Percentiles rank a stretch among this genome's conserved stretches.
These are phyloP conservation scores for Claviceps quebecensis DNA, from an alignment of 2,329 filamentous ascomycete genomes.

Conservation along the genomic window DNA sequence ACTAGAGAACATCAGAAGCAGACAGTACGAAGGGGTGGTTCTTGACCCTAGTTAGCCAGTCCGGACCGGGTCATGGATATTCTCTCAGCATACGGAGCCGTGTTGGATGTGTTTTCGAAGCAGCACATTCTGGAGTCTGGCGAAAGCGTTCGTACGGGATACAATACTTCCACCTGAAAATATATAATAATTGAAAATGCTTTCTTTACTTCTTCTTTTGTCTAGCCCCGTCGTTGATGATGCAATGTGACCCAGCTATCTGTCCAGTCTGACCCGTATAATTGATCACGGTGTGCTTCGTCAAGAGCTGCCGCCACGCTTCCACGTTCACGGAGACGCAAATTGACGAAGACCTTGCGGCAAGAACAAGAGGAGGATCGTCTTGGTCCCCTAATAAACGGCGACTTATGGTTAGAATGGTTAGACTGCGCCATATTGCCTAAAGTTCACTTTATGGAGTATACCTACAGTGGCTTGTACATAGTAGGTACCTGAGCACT, in stretches of 20 bases:
- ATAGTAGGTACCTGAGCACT: too few species aligned
- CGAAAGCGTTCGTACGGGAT: constrained; percentile 3
- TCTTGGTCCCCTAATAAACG: too few species aligned
- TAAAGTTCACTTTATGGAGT: too few species aligned
- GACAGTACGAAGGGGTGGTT: constrained; percentile 88
- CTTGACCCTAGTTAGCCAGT: constrained; percentile 39
- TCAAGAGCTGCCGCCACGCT: too few species aligned
- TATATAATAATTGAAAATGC: background rate
- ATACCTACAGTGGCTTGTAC: too few species aligned
- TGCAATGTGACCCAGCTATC: background rate
- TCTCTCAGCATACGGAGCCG: background rate
- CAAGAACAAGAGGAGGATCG: too few species aligned
- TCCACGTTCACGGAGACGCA: too few species aligned
- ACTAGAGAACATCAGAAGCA: constrained; percentile 78
- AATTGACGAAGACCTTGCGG: too few species aligned
- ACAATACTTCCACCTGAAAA: constrained; percentile 5
- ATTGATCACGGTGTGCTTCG: too few species aligned
- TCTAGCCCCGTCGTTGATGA: background rate
- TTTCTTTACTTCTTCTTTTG: background rate
- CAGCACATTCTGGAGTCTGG: constrained; percentile 1
- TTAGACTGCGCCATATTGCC: too few species aligned
- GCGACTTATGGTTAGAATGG: too few species aligned
- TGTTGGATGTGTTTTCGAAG: background rate
- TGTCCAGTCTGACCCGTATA: background rate
- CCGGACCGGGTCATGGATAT: background rate